These are phyloP conservation scores for Spongispora temasekensis DNA, from an alignment of 1,284 basidiomycete genomes.

Conservation along the genomic window DNA sequence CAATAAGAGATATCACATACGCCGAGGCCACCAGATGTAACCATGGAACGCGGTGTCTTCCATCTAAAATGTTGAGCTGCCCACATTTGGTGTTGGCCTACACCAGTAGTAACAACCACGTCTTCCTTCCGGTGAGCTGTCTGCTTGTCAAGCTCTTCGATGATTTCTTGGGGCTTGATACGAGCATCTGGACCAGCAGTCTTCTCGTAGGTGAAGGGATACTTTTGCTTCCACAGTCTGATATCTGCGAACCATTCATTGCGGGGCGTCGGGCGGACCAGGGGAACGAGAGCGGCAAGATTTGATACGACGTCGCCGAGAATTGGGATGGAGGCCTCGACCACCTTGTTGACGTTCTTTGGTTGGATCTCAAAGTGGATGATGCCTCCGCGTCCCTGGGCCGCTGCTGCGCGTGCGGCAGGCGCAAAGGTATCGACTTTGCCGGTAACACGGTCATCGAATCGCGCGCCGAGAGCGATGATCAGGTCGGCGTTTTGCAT, in stretches of 20 bases:
- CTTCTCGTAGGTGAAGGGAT: conserved; percentile 89
- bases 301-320: conserved; percentile 92
- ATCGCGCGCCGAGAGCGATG: conserved; percentile 94
- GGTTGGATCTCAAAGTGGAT: conserved; percentile 99
- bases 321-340: conserved; percentile 92
- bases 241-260: conserved; percentile 85
- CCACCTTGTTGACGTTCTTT: conserved; percentile 99
- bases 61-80: conserved; percentile 95
- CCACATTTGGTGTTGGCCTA: conserved; percentile 99
- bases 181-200: conserved; percentile 57
- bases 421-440: conserved; percentile 91
- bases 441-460: conserved; percentile 98
- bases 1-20: conserved; percentile 51
- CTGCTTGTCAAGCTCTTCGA: conserved; percentile 88
- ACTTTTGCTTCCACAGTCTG: conserved; percentile 82
- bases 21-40: conserved; percentile 96
- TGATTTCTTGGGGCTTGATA: conserved; percentile 97
- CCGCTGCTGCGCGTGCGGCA: conserved; percentile 84
- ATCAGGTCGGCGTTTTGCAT: conserved; percentile 98
- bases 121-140: conserved; percentile 80
- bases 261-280: conserved; percentile 68
- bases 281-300: conserved; percentile 78
- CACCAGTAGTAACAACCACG: conserved; percentile 89
- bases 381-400: conserved; percentile 89
- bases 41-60: conserved; percentile 85